Conservation (phyloP, 108 stramenopile species). For the Parietichytrium sp. region DNA sequence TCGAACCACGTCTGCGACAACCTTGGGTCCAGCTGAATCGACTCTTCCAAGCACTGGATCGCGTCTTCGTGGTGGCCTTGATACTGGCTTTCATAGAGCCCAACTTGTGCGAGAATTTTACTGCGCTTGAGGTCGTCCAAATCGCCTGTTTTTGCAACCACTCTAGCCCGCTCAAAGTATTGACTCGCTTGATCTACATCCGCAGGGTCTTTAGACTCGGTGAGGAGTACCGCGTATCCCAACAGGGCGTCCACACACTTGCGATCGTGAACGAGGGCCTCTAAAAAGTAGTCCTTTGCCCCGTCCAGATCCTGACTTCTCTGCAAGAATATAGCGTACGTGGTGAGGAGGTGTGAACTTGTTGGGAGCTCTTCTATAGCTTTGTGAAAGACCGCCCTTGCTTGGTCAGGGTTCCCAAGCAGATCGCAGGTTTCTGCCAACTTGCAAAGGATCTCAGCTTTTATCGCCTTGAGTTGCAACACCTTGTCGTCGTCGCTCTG, state of each 20-base stretch:
- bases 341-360: not conserved
- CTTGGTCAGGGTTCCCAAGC: not conserved
- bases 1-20: slow-evolving; percentile 10
- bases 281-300: slow-evolving; percentile 3
- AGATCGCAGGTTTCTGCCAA: not conserved
- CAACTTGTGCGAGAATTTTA: not conserved
- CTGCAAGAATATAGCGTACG: not conserved
- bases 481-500: not conserved
- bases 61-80: not conserved
- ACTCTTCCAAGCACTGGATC: not conserved
- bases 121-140: not conserved
- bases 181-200: not conserved
- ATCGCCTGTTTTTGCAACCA: not conserved
- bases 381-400: slow-evolving; percentile 20
- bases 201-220: not conserved
- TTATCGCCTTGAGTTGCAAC: not conserved
- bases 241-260: slow-evolving; percentile 12
- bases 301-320: not conserved
- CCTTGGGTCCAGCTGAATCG: not conserved
- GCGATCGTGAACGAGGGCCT: slow-evolving; percentile 25
- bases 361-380: not conserved
- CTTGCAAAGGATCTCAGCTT: slow-evolving; percentile 25
- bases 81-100: not conserved
- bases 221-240: slow-evolving; percentile 5
- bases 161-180: slow-evolving; percentile 37